Evolutionary conservation across 768 basidiomycete genomes (phyloP), one percentile per base, ranked within the genome.

Genomic region (Pisolithus orientalis): DNA sequence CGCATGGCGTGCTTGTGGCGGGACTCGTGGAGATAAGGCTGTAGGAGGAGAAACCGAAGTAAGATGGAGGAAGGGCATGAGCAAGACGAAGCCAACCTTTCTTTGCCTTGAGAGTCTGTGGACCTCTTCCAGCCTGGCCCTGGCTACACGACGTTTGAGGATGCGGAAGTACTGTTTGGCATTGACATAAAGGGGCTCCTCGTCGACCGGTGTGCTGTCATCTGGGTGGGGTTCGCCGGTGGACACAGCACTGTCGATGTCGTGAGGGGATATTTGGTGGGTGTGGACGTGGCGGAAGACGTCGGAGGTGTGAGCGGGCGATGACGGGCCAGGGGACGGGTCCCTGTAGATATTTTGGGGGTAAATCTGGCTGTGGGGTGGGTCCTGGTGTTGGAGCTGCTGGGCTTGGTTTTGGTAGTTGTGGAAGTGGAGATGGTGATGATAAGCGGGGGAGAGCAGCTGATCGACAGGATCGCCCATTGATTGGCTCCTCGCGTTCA

Each of bases 161-260:
- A 99, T 98, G 65, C 96, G 90, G 62, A 94, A 93, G 68, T 98
- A 99, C 72, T 99, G 96, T 67, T 99, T 99, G 54, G 96, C 95
- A 62, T 99, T 99, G 53, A 99, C 96, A 72, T 97, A 97, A 59
- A 99, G 84, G 27, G 96, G 95, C 68, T 99, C 95, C 57, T 97
- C 94, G 71, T 97, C 94, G 61, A 90, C 77, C 53, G 69, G 70
- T 4, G 59, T 37, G 21, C 21, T 21, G 54, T 75, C 76, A 17
- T 74, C 66, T 49, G 62, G 52, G 61, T 57, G 56, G 65, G 61
- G 31, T 70, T 27, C 42, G 44, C 17, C 37, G 53, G 57, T 56
- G 46, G 14, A 17, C 47, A 28, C 29, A 7, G 29, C 21, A n/a
- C 17, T 21, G 31, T 58, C 61, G 49, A 56, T 49, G 47, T 57